Percentiles rank a stretch among this genome's conserved stretches.
Evolutionary conservation across 257 asterid species (phyloP).

Genomic region (Lantana camara): DNA sequence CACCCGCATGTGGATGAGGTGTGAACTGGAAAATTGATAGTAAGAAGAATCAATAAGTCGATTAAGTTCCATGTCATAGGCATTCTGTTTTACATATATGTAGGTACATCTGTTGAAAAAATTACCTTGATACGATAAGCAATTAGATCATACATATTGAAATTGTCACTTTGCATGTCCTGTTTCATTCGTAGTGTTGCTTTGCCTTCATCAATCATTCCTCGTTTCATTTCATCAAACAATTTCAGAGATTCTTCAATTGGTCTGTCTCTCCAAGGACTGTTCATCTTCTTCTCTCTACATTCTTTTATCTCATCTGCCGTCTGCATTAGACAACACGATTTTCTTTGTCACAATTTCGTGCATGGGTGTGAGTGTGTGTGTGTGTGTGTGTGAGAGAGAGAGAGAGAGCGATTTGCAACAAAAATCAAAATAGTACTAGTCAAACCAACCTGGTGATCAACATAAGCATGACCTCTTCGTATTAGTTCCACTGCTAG

Average conservation of each 20-base stretch:
- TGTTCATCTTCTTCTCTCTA: slow-evolving; percentile 85
- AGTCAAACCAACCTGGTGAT: slow-evolving; percentile 74
- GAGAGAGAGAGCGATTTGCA: neutral
- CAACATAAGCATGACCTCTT: slow-evolving; percentile 91
- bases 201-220: slow-evolving; percentile 84
- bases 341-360: neutral
- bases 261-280: slow-evolving; percentile 97
- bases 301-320: slow-evolving; percentile 93
- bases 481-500: slow-evolving; percentile 86
- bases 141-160: slow-evolving; percentile 93
- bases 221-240: slow-evolving; percentile 87
- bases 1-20: slow-evolving; percentile 99
- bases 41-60: slow-evolving; percentile 26
- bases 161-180: slow-evolving; percentile 95
- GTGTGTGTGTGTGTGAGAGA: too few relatives aligned
- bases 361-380: too few relatives aligned
- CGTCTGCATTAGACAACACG: slow-evolving; percentile 47
- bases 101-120: slow-evolving; percentile 1
- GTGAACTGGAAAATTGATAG: slow-evolving; percentile 65
- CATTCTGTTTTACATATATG: too few relatives aligned
- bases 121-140: slow-evolving; percentile 95
- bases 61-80: slow-evolving; percentile 7
- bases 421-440: slow-evolving; percentile 14
- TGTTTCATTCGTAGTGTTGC: slow-evolving; percentile 97
- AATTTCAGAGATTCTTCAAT: slow-evolving; percentile 75